Base-by-base conservation (phyloP, 495 filamentous ascomycete species). In the Penicillium desertorum region DNA sequence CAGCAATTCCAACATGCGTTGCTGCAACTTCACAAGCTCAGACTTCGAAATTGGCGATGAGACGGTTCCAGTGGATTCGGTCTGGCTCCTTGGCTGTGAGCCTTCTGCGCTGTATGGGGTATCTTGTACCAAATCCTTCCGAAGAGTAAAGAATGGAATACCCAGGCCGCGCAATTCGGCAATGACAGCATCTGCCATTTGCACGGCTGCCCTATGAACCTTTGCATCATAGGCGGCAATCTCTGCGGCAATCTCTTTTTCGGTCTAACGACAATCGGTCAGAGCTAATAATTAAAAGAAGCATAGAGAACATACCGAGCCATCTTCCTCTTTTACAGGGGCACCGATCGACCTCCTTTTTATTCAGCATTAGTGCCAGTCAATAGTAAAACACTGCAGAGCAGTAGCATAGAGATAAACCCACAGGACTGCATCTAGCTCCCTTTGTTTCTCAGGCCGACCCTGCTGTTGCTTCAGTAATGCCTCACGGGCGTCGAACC, bases 121-220 rank as follows among this genome's bases (percentile, higher is more conserved):
- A 16, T 56, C 53, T 19, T 58, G 37, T 11, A 86, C 69, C 34
- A 86, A 60, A 12, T 72, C 67, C 25, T 63, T 59, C 42, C 70
- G 72, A 10, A 79, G 72, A 37, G 76, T 78, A 65, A 90, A 91
- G 64, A 90, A 89, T 1, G 88, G 88, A 34, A 90, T 82, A 5
- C 80, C 79, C 52, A 88, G 63, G 8, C 61, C 73, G 36, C 77
- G 76, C 23, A 91, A 67, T 62, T 87, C 85, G 12, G 66, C 56
- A 8, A 66, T 70, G 65, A 86, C 81, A 5, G 82, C 79, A 9
- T 75, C 70, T 1, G 79, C 77, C 86, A 91, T 87, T 22, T 83
- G 71, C 17, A 59, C 66, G 36, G 78, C 80, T 19, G 86, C 86
- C 42, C 65, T 75, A 59, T 87, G 78, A 37, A 89, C 82, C 57